Conservation (phyloP, 2,329 filamentous ascomycete species). For the Daldinia sp. region DNA sequence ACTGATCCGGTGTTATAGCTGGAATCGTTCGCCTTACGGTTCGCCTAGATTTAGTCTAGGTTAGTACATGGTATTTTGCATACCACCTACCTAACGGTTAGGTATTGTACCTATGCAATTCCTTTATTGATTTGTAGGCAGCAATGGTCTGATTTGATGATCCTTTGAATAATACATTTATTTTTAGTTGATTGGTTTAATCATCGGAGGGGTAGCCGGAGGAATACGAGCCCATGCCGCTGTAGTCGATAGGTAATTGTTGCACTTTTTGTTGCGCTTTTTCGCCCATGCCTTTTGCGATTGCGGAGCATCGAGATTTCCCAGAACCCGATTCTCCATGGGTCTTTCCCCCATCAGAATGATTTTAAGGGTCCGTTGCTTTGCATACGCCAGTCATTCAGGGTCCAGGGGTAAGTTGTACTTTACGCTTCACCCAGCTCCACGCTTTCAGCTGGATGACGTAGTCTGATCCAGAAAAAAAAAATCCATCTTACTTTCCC, state of each 20-base stretch:
- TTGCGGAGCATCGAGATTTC: conserved; percentile 30
- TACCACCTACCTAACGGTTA: too few species aligned
- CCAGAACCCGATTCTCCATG: conserved; percentile 23
- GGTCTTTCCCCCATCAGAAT: conserved; percentile 14
- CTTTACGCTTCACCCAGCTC: background rate
- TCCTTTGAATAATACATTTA: conserved; percentile 5
- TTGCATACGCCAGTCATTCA: conserved; percentile 27
- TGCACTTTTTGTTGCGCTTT: too few species aligned
- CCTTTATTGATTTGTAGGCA: conserved; percentile 12
- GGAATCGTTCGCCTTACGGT: conserved; percentile 27
- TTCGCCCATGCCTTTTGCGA: conserved; percentile 11
- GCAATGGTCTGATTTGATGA: conserved; percentile 13
- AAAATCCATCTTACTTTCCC: background rate
- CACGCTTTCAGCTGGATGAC: conserved; percentile 19
- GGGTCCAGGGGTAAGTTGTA: conserved; percentile 20
- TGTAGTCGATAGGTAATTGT: too few species aligned
- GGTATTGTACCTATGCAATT: too few species aligned
- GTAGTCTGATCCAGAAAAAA: conserved; percentile 9
- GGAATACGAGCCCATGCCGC: conserved; percentile 20
- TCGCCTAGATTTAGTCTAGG: conserved; percentile 25
- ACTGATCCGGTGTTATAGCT: conserved; percentile 14
- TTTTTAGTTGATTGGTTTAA: conserved; percentile 22
- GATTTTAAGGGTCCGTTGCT: conserved; percentile 26
- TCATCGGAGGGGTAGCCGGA: conserved; percentile 19
- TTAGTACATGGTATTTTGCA: too few species aligned